A percentile compares a stretch with the other conserved stretches of the same genome.
These are phyloP conservation scores for Orbilia javanica DNA, from an alignment of 2,329 filamentous ascomycete species.

Conservation along the genomic window DNA sequence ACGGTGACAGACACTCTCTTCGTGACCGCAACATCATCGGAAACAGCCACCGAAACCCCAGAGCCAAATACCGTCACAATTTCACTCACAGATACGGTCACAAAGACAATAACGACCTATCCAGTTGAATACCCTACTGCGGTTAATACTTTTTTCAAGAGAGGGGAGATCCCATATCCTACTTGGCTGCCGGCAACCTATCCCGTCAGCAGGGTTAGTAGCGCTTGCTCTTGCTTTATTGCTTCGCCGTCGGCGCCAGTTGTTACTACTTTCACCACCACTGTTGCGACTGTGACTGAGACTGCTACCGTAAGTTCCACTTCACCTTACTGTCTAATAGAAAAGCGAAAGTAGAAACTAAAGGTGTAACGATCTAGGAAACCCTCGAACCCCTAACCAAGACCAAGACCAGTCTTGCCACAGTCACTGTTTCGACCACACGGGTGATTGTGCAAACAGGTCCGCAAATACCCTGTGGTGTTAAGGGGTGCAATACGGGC, in stretches of 20 bases:
- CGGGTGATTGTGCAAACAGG: neutral
- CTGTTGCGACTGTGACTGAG: neutral
- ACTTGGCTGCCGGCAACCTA: conserved; percentile 5
- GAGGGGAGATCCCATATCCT: conserved; percentile 18
- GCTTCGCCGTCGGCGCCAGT: neutral
- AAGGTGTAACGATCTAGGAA: neutral
- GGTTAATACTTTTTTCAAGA: conserved; percentile 15
- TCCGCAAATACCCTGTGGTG: neutral
- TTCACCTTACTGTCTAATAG: no score
- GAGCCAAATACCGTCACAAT: neutral
- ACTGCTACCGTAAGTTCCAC: conserved; percentile 19
- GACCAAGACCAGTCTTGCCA: conserved; percentile 3
- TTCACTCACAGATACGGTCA: neutral
- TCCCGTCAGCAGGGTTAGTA: neutral
- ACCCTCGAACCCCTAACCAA: conserved; percentile 15
- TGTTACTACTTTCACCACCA: neutral
- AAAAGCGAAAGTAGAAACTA: neutral
- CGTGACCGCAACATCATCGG: neutral
- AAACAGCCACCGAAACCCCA: conserved; percentile 5
- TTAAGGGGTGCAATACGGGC: neutral
- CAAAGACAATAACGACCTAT: conserved; percentile 1
- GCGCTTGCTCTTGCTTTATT: conserved; percentile 14
- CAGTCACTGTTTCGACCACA: conserved; percentile 19
- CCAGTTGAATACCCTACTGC: conserved; percentile 10
- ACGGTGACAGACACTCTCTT: conserved; percentile 4